Percentiles rank a stretch among this genome's conserved stretches.
Conservation (phyloP, 768 basidiomycete genomes). For the Termitomyces sp. region DNA sequence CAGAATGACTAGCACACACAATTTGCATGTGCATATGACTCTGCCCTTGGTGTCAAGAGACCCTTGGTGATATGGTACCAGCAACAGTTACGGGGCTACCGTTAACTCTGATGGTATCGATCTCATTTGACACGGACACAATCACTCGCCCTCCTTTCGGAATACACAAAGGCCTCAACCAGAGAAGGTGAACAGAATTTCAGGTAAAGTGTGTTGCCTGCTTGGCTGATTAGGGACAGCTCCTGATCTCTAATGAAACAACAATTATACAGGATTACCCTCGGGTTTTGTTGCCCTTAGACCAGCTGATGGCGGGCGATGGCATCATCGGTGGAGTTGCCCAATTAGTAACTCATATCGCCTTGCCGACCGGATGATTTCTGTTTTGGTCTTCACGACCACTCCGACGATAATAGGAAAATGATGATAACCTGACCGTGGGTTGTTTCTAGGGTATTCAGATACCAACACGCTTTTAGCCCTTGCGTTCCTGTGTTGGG, state of each 20-base stretch:
- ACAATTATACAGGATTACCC: background rate
- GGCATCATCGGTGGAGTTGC: constrained; percentile 13
- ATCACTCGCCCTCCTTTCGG: background rate
- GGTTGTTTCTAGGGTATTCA: constrained; percentile 47
- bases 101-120: constrained; percentile 12
- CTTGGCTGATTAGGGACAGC: background rate
- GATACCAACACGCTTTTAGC: constrained; percentile 29
- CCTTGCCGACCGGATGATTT: constrained; percentile 61
- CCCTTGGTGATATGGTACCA: constrained; percentile 7
- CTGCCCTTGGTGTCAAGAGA: constrained; percentile 4
- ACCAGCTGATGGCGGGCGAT: constrained; percentile 5
- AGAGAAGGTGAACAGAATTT: background rate
- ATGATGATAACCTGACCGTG: constrained; percentile 52
- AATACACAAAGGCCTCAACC: background rate
- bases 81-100: constrained; percentile 6
- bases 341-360: constrained; percentile 33
- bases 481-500: constrained; percentile 18
- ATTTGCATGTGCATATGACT: background rate
- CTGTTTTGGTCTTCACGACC: constrained; percentile 34
- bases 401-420: constrained; percentile 34
- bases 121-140: constrained; percentile 7
- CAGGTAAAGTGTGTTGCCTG: background rate
- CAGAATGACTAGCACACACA: constrained; percentile 1
- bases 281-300: background rate
- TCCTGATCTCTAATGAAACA: background rate